Conservation (phyloP, 192 early-diverging fungal species). For the Backusella luteola region DNA sequence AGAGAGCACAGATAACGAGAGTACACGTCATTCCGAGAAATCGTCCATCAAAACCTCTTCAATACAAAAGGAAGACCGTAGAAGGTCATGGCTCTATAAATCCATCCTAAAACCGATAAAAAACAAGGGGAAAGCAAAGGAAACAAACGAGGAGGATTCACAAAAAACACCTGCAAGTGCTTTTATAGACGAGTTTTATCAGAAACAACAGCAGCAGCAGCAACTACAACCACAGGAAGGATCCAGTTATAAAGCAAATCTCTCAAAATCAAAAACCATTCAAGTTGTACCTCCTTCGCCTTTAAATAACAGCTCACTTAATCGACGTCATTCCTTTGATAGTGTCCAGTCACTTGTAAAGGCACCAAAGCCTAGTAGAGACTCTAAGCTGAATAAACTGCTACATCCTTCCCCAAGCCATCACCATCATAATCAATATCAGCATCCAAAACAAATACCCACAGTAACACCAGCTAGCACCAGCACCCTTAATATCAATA, state of each 20-base stretch:
- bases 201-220: background rate
- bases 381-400: background rate
- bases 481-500: background rate
- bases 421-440: background rate
- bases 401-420: background rate
- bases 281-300: background rate
- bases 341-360: background rate
- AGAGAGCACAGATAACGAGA: background rate
- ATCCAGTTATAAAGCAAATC: background rate
- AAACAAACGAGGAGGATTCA: background rate
- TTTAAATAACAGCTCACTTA: background rate
- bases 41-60: background rate
- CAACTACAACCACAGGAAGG: background rate
- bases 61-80: background rate
- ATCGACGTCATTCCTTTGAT: conserved; percentile 15
- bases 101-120: background rate
- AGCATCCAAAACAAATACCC: background rate
- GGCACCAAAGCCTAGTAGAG: background rate
- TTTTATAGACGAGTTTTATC: background rate
- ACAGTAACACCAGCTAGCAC: background rate
- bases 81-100: conserved; percentile 13
- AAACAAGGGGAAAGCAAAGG: background rate
- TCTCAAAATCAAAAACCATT: background rate
- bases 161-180: background rate
- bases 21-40: background rate